These are phyloP conservation scores for Brettanomyces naardenensis DNA, from an alignment of 805 yeast species.

Conservation along the genomic window DNA sequence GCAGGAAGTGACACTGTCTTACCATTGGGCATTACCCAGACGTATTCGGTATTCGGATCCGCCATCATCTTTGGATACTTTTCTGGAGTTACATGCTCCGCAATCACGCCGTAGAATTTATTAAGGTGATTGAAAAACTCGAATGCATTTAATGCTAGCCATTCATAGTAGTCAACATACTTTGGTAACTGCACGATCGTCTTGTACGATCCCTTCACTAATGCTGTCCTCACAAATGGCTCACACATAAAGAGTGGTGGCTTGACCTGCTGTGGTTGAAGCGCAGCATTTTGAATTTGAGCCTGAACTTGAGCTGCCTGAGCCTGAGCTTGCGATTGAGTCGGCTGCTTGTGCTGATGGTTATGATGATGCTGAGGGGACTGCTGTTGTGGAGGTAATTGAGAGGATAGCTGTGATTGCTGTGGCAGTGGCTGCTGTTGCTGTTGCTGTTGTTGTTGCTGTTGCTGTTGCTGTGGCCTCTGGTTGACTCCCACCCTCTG, in stretches of 20 bases:
- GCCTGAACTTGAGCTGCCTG: constrained; percentile 12
- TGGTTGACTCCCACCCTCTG: constrained; percentile 9
- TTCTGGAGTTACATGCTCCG: constrained; percentile 87
- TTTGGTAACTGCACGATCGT: constrained; percentile 93
- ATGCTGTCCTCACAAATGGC: constrained; percentile 88
- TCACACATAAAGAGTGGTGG: constrained; percentile 75
- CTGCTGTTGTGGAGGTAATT: no score
- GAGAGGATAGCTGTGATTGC: no score
- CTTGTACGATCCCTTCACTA: constrained; percentile 93
- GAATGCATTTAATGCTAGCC: constrained; percentile 91
- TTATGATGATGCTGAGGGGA: constrained; percentile 13
- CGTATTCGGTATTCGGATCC: constrained; percentile 83
- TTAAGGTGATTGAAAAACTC: constrained; percentile 81
- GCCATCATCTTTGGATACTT: constrained; percentile 93
- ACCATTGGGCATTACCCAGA: constrained; percentile 70
- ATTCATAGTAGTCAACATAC: constrained; percentile 89
- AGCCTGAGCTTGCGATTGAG: neutral
- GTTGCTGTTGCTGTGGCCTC: constrained; percentile 12
- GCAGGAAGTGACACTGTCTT: constrained; percentile 87
- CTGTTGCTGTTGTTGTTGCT: constrained; percentile 8
- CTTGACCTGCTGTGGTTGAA: constrained; percentile 10
- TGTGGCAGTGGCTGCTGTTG: constrained; percentile 23
- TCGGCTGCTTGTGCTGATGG: constrained; percentile 24
- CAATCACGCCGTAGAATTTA: constrained; percentile 83
- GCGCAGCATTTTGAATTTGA: constrained; percentile 16